A percentile compares a stretch with the other conserved stretches of the same genome.
phyloP scores from a whole-genome alignment of 108 stramenopile species.

The Epipyxis sp. region DNA sequence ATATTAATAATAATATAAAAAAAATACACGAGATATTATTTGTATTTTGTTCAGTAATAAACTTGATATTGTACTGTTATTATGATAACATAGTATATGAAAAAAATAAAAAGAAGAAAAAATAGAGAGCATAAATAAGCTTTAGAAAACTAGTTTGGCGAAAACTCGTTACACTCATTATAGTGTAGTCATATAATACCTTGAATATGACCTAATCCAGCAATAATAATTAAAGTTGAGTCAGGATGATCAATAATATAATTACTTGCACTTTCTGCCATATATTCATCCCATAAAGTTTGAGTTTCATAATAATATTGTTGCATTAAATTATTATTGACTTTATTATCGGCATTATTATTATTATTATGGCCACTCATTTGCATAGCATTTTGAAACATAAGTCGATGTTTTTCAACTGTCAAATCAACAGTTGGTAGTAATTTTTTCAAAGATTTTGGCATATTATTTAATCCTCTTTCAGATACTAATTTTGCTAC shows the following conservation, averaged over 20 bases:
- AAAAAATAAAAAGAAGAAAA: too few species aligned
- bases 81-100: too few species aligned
- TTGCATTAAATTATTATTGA: not conserved
- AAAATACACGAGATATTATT: too few species aligned
- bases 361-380: too few species aligned
- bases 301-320: constrained; percentile 51
- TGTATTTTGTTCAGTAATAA: too few species aligned
- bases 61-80: too few species aligned
- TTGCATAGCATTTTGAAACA: constrained; percentile 20
- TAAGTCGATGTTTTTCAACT: constrained; percentile 19
- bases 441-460: constrained; percentile 20
- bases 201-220: not conserved
- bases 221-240: not conserved
- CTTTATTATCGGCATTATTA: too few species aligned
- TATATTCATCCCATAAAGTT: constrained; percentile 58
- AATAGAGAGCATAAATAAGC: too few species aligned
- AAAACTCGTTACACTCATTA: too few species aligned
- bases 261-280: constrained; percentile 47
- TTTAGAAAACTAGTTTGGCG: too few species aligned
- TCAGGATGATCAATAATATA: constrained; percentile 2
- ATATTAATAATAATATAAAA: too few species aligned
- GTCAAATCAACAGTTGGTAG: constrained; percentile 46
- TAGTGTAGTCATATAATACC: too few species aligned
- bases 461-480: constrained; percentile 37
- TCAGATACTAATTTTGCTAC: constrained; percentile 42